Base-by-base conservation (phyloP, 2,329 filamentous ascomycete genomes). In the Kalmusia sp. region DNA sequence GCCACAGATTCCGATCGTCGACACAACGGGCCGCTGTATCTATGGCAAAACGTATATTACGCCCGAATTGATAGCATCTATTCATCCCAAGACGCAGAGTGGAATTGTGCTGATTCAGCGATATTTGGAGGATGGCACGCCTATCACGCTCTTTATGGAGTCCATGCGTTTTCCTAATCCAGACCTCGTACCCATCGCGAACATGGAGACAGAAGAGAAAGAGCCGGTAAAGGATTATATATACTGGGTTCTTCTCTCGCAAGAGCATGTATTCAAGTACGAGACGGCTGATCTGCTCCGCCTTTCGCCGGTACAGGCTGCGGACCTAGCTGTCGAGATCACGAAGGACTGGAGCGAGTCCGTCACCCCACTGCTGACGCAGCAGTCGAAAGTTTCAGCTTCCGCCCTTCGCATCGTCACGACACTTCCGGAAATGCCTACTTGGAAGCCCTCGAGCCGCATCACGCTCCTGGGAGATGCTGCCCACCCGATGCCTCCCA, bases 391-490 rank as follows among this genome's bases (percentile, higher is more conserved):
- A 11, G 55, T 33, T 7, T 67, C 74, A 43, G 61, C 73, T 3
- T 68, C 73, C 2, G 67, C 68, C 11, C 61, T 72, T 48, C 69
- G 68, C 12, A 65, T 76, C 46, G 59, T 67, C 9, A 74, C 73
- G 7, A 61, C 70, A 0, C 57, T 63, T 14, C 69, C 66, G 11
- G 65, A 70, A 2, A 66, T 76, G 11, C 64, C 68, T 3, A 53
- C 63, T 0, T 76, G 73, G 72, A 40, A 63, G 35, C 57, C 72
- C 14, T 66, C 64, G 17, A 38, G 57, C 6, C 59, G 59, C 12
- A 72, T 77, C 2, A 77, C 75, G 1, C 51, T 78, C 2, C 61
- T 77, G 28, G 75, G 76, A 9, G 76, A 77, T 54, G 70, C 76
- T 0, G 69, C 70, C 15, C 76, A 77, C 58, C 63, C 66, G 1